These are phyloP conservation scores for Lithocarpus polystachyus DNA, from an alignment of 306 rosid genomes.

Conservation along the genomic window DNA sequence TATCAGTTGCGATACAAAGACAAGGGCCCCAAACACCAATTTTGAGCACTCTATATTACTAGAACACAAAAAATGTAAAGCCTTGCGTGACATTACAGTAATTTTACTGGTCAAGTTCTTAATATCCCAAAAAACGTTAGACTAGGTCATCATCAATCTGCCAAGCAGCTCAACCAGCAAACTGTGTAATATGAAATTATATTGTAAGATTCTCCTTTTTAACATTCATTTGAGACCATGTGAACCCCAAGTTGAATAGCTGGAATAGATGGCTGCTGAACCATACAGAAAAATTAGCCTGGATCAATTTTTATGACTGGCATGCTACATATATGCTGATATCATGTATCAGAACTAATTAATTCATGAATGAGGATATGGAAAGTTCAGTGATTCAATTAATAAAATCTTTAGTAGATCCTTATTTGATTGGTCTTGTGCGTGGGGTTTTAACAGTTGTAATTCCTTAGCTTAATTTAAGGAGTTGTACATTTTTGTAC, in stretches of 20 bases:
- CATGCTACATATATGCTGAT: background rate
- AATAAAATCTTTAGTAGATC: too few relatives aligned
- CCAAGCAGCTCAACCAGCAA: background rate
- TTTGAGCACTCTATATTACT: background rate
- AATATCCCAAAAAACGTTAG: background rate
- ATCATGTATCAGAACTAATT: background rate
- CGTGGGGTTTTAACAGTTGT: too few relatives aligned
- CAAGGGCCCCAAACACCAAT: background rate
- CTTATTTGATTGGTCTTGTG: too few relatives aligned
- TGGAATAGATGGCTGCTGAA: background rate
- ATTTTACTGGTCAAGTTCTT: background rate
- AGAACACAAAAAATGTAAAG: background rate
- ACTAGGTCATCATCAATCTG: background rate
- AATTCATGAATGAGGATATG: too few relatives aligned
- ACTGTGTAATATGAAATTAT: background rate
- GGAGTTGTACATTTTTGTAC: too few relatives aligned
- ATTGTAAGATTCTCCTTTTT: background rate
- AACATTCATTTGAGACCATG: background rate
- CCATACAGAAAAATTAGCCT: background rate
- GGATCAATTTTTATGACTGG: background rate
- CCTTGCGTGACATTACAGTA: background rate
- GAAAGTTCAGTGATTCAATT: too few relatives aligned
- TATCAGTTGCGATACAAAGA: background rate
- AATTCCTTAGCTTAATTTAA: too few relatives aligned
- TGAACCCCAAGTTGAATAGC: background rate